phyloP scores from a whole-genome alignment of 1,284 basidiomycete species.

The Singerocomus inundabilis region DNA sequence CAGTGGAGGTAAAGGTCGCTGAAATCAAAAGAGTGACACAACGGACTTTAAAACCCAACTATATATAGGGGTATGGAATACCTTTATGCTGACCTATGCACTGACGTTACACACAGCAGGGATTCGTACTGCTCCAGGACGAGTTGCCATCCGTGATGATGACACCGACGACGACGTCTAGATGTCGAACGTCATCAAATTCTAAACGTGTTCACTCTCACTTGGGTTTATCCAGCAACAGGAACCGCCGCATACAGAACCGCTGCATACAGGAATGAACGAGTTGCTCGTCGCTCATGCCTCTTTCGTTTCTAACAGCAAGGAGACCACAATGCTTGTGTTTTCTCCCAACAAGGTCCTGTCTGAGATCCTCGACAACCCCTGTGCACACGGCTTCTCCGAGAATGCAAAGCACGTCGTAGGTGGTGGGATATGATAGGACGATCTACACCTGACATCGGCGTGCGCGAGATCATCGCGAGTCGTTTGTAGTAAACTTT shows the following conservation, averaged over 20 bases:
- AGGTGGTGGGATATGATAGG: conserved; percentile 36
- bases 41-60: too few relatives aligned
- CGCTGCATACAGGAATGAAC: conserved; percentile 32
- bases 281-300: conserved; percentile 18
- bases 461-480: conserved; percentile 32
- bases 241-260: background rate
- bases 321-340: conserved; percentile 25
- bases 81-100: too few relatives aligned
- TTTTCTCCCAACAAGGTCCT: conserved; percentile 35
- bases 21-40: too few relatives aligned
- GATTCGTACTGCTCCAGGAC: too few relatives aligned
- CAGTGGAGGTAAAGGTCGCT: too few relatives aligned
- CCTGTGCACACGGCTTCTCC: conserved; percentile 29
- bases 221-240: background rate
- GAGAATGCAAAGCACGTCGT: conserved; percentile 28
- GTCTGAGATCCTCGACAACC: conserved; percentile 36
- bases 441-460: conserved; percentile 36
- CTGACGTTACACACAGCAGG: too few relatives aligned
- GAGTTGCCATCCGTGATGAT: too few relatives aligned
- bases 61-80: too few relatives aligned
- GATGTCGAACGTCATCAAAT: too few relatives aligned
- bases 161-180: too few relatives aligned
- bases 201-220: too few relatives aligned
- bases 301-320: conserved; percentile 23
- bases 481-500: conserved; percentile 4